These are phyloP conservation scores for Rhynchospora breviuscula DNA, from an alignment of 176 grass and related monocot genomes.

Conservation along the genomic window DNA sequence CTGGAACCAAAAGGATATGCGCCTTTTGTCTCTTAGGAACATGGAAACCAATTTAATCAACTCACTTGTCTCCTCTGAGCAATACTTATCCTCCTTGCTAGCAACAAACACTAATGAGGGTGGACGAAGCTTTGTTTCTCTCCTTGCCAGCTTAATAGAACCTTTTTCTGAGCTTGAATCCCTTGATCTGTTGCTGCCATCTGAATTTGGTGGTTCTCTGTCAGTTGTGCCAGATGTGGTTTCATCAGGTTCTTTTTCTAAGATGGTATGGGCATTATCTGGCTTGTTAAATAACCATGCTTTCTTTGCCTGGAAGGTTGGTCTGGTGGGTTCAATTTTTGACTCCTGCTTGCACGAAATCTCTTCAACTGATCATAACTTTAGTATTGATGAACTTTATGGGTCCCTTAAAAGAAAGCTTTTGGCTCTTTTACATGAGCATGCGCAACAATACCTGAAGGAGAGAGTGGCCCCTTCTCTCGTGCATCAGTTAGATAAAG, in stretches of 20 bases:
- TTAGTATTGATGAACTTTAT: conserved; percentile 72
- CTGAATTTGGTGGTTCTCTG: conserved; percentile 33
- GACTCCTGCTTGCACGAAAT: conserved; percentile 79
- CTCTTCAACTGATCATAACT: conserved; percentile 68
- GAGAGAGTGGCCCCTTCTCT: conserved; percentile 58
- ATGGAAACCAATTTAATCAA: conserved; percentile 62
- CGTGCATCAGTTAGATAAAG: conserved; percentile 53
- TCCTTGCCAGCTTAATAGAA: conserved; percentile 65
- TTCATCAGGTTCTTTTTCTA: conserved; percentile 49
- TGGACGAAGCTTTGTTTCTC: conserved; percentile 40
- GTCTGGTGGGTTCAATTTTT: conserved; percentile 76
- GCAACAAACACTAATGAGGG: conserved; percentile 53
- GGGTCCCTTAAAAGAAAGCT: conserved; percentile 80
- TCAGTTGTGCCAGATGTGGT: conserved; percentile 42
- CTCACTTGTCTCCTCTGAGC: conserved; percentile 65
- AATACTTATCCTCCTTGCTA: conserved; percentile 61
- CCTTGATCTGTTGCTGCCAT: conserved; percentile 50
- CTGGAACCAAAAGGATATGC: conserved; percentile 87
- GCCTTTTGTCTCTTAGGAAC: conserved; percentile 62
- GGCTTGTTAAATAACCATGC: conserved; percentile 60
- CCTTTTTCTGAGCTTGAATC: conserved; percentile 71
- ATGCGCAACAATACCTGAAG: conserved; percentile 51
- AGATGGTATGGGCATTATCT: conserved; percentile 56
- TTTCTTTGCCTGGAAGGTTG: conserved; percentile 90
- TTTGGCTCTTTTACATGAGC: conserved; percentile 56